Evolutionary conservation across 345 rosid species (phyloP), one percentile per base, ranked within the genome.

Genomic region (Aquilaria sinensis): DNA sequence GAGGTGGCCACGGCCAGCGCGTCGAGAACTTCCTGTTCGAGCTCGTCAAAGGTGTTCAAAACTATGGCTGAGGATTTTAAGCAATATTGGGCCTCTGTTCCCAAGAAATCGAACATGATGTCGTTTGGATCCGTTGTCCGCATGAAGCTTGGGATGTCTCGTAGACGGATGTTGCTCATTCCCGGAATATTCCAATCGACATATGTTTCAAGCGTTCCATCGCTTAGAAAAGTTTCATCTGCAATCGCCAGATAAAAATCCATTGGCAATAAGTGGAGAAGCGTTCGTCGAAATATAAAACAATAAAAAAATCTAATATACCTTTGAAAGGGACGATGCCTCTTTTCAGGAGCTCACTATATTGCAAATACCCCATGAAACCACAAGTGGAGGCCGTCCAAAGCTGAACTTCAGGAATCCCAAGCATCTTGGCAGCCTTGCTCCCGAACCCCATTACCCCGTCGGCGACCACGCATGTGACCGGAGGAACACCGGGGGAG

Each of bases 141-240:
- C 51, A 67, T 45, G 32, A 72, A 78, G 34, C 73, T 70, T 32
- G 80, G 80, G 15, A 79, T 62, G 61, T 79, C 75, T 51, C 49
- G 75, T 23, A 75, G 31, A 1, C 65, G 66, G 12, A 75, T 61
- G 31, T 73, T 66, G 10, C 60, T 65, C 83, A 75, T 70, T 1
- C 65, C 55, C 1, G 83, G 78, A 53, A 79, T 23, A 23, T 23
- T 67, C 80, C 80, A 79, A 65, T 79, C 78, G 34, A 79, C 60
- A 2, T 14, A 12, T 2, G 69, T 61, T 41, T 79, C 75, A 30
- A 78, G 23, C 23, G 67, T 51, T 32, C 75, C 78, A 30, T 75
- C 72, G 1, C 64, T 55, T 31, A 78, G 23, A 55, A 63, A 62
- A 48, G 67, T 72, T 11, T 65, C 70, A 75, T 72, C 77, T 78